Percentiles rank a stretch among this genome's conserved stretches.
These are phyloP conservation scores for Rhizopus sp. DNA, from an alignment of 371 early-diverging fungal species.

Conservation along the genomic window DNA sequence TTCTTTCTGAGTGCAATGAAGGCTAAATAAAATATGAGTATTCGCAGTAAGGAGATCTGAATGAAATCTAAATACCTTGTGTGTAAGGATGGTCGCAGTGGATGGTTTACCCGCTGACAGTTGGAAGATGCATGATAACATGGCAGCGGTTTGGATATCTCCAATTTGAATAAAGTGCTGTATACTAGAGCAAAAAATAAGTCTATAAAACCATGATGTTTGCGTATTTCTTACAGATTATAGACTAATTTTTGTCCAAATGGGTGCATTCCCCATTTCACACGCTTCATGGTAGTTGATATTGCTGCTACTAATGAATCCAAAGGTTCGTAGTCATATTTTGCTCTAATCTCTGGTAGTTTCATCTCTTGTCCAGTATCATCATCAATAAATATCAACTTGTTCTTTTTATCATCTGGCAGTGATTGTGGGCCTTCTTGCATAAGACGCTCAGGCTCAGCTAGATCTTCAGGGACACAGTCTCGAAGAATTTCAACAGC, in stretches of 20 bases:
- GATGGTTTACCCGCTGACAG: conserved; percentile 17
- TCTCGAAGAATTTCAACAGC: conserved; percentile 67
- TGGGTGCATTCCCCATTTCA: conserved; percentile 77
- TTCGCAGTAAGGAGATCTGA: background rate
- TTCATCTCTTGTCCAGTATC: background rate
- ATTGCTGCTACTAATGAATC: background rate
- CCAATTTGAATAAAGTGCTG: conserved; percentile 65
- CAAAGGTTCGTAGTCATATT: background rate
- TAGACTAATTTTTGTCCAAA: conserved; percentile 64
- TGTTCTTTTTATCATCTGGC: conserved; percentile 6
- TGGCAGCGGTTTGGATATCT: conserved; percentile 84
- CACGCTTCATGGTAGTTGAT: conserved; percentile 30
- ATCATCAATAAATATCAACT: background rate
- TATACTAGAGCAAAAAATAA: conserved; percentile 42
- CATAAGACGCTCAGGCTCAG: conserved; percentile 22
- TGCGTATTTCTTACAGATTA: conserved; percentile 52
- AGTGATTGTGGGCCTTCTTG: conserved; percentile 21
- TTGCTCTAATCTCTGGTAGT: background rate
- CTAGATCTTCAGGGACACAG: conserved; percentile 36
- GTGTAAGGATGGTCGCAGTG: conserved; percentile 17
- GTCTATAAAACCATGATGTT: background rate
- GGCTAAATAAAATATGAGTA: conserved; percentile 12
- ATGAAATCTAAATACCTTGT: conserved; percentile 12
- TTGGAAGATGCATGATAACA: conserved; percentile 77
- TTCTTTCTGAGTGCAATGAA: conserved; percentile 10